These are phyloP conservation scores for Cercophora samala DNA, from an alignment of 495 filamentous ascomycete genomes.

Conservation along the genomic window DNA sequence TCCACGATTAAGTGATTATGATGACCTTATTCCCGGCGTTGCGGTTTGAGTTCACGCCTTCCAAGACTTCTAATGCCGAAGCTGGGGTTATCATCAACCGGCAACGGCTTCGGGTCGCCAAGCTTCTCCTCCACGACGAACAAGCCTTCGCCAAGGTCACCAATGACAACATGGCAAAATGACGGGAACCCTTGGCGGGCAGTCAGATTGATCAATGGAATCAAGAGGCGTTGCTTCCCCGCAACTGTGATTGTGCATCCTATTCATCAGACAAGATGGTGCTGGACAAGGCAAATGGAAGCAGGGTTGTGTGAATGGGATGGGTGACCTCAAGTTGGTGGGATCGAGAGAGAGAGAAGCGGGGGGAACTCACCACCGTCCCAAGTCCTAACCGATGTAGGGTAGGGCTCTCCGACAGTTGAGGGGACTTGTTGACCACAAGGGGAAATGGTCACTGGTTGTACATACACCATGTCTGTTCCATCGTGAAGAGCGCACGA, in stretches of 20 bases:
- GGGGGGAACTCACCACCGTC: not conserved
- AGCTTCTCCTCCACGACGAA: conserved; percentile 20
- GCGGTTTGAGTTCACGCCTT: not conserved
- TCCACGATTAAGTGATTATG: not conserved
- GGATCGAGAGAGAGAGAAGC: not conserved
- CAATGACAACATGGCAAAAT: conserved; percentile 10
- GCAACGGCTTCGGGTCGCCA: conserved; percentile 10
- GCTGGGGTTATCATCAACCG: not conserved
- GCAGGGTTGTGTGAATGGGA: not conserved
- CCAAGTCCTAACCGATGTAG: not conserved
- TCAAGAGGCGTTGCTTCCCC: not conserved
- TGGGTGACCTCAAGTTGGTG: not conserved
- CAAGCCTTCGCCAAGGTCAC: conserved; percentile 30
- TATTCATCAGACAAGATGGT: not conserved
- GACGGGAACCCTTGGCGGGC: not conserved
- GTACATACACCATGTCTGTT: too few relatives aligned
- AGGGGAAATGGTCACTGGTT: too few relatives aligned
- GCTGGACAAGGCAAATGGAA: not conserved
- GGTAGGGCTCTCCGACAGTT: not conserved
- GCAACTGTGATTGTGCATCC: not conserved
- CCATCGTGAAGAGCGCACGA: too few relatives aligned
- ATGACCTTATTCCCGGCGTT: not conserved
- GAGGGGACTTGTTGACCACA: too few relatives aligned
- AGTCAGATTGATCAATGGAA: not conserved
- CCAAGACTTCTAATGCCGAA: not conserved